Percentiles rank a stretch among this genome's conserved stretches.
Evolutionary conservation across 2,329 filamentous ascomycete genomes (phyloP).

Genomic region (Talaromyces sp.): DNA sequence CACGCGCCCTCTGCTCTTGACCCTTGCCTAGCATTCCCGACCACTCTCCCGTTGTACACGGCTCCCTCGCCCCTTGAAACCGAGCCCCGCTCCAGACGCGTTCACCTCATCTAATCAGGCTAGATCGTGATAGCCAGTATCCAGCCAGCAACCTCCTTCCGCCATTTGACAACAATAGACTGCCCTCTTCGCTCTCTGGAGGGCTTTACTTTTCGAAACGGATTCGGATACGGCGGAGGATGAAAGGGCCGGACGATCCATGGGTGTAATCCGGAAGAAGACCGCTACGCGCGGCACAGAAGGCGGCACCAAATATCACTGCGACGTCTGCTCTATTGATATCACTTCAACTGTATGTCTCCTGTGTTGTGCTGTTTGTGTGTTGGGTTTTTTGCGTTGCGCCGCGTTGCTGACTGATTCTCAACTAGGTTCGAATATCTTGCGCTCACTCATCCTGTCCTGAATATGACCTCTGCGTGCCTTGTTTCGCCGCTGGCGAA

Average conservation of each 20-base stretch:
- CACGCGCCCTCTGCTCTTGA: neutral
- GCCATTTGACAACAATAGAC: neutral
- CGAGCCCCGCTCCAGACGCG: neutral
- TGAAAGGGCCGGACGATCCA: constrained; percentile 43
- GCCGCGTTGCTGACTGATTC: neutral
- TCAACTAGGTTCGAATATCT: constrained; percentile 78
- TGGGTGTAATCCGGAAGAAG: constrained; percentile 97
- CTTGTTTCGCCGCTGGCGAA: constrained; percentile 82
- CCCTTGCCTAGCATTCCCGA: neutral
- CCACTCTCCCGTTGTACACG: neutral
- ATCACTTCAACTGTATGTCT: constrained; percentile 81
- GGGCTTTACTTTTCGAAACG: constrained; percentile 26
- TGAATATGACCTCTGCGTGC: constrained; percentile 95
- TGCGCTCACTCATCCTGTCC: constrained; percentile 79
- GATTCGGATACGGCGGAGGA: constrained; percentile 32
- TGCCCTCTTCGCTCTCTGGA: constrained; percentile 25
- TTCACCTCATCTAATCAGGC: neutral
- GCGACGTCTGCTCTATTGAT: constrained; percentile 92
- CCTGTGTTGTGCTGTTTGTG: no score
- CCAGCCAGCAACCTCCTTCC: neutral
- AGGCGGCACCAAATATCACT: constrained; percentile 90
- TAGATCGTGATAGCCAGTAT: neutral
- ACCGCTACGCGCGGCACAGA: constrained; percentile 79
- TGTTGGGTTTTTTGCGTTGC: neutral
- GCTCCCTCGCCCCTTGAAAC: neutral